Evolutionary conservation across 495 filamentous ascomycete genomes (phyloP).

Genomic region (Daldinia concentrica): DNA sequence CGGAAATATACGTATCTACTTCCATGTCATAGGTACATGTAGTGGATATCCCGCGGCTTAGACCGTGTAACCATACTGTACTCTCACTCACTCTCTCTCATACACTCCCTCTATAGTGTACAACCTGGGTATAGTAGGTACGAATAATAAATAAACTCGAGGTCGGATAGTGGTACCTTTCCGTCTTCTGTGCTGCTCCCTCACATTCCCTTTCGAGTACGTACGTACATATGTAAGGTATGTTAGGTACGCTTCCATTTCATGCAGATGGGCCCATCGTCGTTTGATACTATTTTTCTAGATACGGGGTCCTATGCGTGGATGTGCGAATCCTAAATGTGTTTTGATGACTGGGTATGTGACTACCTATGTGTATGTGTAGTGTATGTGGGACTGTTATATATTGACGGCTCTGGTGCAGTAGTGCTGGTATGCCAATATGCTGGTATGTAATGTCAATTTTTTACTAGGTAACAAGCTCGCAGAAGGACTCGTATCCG

Average conservation of each 20-base stretch:
- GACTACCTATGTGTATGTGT: no score
- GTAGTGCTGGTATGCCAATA: not conserved
- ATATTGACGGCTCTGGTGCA: not conserved
- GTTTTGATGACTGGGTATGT: slow-evolving; percentile 1
- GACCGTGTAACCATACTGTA: not conserved
- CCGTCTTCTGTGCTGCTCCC: not conserved
- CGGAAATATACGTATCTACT: slow-evolving; percentile 3
- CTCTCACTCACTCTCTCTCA: no score
- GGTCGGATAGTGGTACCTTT: not conserved
- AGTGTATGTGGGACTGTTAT: slow-evolving; percentile 2
- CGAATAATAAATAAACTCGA: not conserved
- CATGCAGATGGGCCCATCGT: slow-evolving; percentile 38
- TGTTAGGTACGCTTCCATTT: slow-evolving; percentile 33
- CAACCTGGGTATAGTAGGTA: no score
- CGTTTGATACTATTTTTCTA: slow-evolving; percentile 31
- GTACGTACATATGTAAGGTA: slow-evolving; percentile 18
- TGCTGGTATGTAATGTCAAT: not conserved
- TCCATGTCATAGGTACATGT: not conserved
- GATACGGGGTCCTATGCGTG: slow-evolving; percentile 17
- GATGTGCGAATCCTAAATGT: slow-evolving; percentile 10
- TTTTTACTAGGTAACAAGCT: not conserved
- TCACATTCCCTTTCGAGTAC: slow-evolving; percentile 9
- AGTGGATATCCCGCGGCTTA: not conserved
- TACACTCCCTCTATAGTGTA: no score
- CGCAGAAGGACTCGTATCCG: not conserved